Evolutionary conservation across 257 asterid genomes (phyloP).

Genomic region (Cruciata laevipes): DNA sequence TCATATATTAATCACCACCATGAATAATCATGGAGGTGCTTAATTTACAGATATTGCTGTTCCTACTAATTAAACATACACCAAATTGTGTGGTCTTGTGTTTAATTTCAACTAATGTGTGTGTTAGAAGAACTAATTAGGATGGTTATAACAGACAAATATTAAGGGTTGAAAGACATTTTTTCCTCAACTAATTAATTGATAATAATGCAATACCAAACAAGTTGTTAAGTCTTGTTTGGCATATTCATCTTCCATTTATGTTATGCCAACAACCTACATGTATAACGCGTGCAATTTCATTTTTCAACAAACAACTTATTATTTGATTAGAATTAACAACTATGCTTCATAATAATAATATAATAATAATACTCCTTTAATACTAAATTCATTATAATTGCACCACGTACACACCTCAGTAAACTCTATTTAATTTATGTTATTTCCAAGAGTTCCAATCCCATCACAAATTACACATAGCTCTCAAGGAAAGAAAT

Average conservation of each 20-base stretch:
- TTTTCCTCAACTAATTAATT: neutral
- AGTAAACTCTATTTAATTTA: neutral
- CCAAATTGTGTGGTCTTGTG: neutral
- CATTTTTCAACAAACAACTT: neutral
- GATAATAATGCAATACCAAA: neutral
- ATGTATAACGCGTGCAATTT: neutral
- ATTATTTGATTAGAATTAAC: neutral
- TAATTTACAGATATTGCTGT: neutral
- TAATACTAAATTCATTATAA: neutral
- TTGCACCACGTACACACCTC: constrained; percentile 6
- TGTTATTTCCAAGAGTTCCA: neutral
- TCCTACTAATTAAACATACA: neutral
- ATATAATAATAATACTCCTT: no score
- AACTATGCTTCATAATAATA: neutral
- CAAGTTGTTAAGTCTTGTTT: constrained; percentile 6
- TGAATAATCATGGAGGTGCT: neutral
- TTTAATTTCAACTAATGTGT: neutral
- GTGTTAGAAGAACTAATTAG: neutral
- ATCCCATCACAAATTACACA: no score
- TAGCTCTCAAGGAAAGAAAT: no score
- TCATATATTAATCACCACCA: no score
- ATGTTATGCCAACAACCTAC: constrained; percentile 10
- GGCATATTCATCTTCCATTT: neutral
- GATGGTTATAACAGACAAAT: neutral
- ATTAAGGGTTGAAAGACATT: neutral